phyloP scores from a whole-genome alignment of 768 basidiomycete species.

The Termitomyces sp. region DNA sequence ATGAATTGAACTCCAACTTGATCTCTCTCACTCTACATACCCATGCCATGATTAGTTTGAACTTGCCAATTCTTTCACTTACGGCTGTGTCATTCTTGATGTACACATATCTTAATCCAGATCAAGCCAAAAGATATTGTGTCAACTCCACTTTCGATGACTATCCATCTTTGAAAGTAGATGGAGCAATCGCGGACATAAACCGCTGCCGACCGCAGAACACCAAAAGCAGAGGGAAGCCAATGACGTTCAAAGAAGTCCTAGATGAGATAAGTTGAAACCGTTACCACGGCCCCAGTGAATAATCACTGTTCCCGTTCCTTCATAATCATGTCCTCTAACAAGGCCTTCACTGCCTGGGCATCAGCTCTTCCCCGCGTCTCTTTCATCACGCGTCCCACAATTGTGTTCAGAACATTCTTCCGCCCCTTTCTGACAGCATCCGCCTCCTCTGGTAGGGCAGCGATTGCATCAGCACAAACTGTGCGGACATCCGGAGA shows the following conservation, averaged over 20 bases:
- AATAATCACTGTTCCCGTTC: background rate
- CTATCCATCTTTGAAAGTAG: background rate
- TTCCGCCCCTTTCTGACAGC: constrained; percentile 62
- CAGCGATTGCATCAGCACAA: constrained; percentile 59
- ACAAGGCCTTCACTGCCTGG: constrained; percentile 39
- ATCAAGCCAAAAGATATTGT: background rate
- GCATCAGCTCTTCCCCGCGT: constrained; percentile 80
- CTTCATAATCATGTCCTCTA: constrained; percentile 40
- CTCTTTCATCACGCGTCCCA: constrained; percentile 82
- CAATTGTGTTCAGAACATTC: constrained; percentile 76
- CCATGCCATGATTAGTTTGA: background rate
- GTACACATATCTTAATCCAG: background rate
- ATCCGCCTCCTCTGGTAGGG: constrained; percentile 60
- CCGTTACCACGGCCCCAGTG: background rate
- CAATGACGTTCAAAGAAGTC: background rate
- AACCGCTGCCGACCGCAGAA: background rate
- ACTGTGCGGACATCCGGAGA: constrained; percentile 40
- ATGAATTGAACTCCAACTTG: background rate
- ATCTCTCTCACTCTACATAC: background rate
- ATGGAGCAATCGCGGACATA: background rate
- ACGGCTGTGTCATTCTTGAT: background rate
- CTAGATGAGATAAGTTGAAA: background rate
- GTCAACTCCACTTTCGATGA: background rate
- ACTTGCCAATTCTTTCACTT: background rate
- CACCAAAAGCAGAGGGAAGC: background rate